phyloP scores from a whole-genome alignment of 1,284 basidiomycete genomes.

The Malassezia restricta region DNA sequence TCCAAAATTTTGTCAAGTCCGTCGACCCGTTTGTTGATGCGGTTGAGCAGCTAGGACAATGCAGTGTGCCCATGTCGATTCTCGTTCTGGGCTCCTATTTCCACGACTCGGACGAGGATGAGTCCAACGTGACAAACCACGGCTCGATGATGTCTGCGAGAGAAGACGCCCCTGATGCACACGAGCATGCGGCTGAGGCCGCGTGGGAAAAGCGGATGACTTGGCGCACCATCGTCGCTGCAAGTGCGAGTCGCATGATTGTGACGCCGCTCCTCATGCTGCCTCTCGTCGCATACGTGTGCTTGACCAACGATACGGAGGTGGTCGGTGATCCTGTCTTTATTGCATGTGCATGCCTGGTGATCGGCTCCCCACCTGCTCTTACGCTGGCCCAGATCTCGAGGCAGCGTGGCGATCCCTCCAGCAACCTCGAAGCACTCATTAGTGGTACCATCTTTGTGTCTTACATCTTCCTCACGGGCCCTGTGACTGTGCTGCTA shows the following conservation, averaged over 20 bases:
- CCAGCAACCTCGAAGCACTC: constrained; percentile 77
- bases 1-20: constrained; percentile 48
- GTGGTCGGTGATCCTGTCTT: constrained; percentile 58
- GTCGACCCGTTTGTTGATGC: constrained; percentile 47
- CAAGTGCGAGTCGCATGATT: constrained; percentile 69
- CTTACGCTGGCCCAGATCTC: constrained; percentile 58
- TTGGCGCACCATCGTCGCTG: constrained; percentile 65
- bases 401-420: constrained; percentile 59
- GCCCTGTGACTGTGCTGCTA: constrained; percentile 36
- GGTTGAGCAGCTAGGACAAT: constrained; percentile 47
- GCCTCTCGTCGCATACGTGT: constrained; percentile 35
- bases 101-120: background rate
- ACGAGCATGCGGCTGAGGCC: background rate
- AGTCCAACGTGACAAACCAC: background rate
- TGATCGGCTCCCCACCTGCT: constrained; percentile 68
- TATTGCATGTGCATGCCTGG: constrained; percentile 62
- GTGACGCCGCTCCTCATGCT: constrained; percentile 63
- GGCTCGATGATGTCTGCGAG: background rate
- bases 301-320: constrained; percentile 16
- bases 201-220: background rate
- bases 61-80: constrained; percentile 65
- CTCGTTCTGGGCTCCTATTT: constrained; percentile 89
- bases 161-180: background rate
- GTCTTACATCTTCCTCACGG: constrained; percentile 34
- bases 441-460: constrained; percentile 54